Percentiles rank a stretch among this genome's conserved stretches.
These are phyloP conservation scores for Blepharisma undulans DNA, from an alignment of 169 alveolate genomes.

Conservation along the genomic window DNA sequence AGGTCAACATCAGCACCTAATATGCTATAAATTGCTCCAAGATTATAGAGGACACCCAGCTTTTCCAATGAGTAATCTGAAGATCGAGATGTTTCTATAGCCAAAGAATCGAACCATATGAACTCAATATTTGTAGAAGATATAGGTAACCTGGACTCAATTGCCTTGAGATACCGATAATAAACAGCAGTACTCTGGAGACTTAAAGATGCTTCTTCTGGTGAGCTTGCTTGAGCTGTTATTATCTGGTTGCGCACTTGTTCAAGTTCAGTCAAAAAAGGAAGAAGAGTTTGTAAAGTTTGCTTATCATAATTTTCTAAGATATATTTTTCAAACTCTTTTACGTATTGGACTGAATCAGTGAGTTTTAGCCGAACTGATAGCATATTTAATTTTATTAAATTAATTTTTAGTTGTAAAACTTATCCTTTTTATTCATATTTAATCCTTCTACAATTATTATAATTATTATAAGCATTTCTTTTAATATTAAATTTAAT, in stretches of 20 bases:
- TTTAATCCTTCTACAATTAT: no score
- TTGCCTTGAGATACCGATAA: not conserved
- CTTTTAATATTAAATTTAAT: no score
- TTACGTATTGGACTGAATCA: not conserved
- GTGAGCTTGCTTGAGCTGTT: not conserved
- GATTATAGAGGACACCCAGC: slow-evolving; percentile 18
- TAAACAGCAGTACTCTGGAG: slow-evolving; percentile 9
- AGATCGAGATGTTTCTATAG: not conserved
- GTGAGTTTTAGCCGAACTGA: not conserved
- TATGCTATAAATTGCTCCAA: slow-evolving; percentile 33
- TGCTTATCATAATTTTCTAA: slow-evolving; percentile 5
- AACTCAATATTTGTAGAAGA: not conserved
- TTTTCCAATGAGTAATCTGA: slow-evolving; percentile 24
- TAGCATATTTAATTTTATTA: not conserved
- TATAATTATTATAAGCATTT: no score
- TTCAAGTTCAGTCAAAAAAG: slow-evolving; percentile 15
- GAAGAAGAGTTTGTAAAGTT: not conserved
- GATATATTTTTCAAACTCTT: slow-evolving; percentile 22
- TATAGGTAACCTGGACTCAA: not conserved
- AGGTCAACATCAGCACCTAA: slow-evolving; percentile 14
- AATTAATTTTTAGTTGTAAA: no score
- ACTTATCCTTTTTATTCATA: no score
- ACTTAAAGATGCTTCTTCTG: not conserved
- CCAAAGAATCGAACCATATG: slow-evolving; percentile 35
- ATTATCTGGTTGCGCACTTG: not conserved